Base-by-base conservation (phyloP, 331 rosid species). In the Saraca asoca region DNA sequence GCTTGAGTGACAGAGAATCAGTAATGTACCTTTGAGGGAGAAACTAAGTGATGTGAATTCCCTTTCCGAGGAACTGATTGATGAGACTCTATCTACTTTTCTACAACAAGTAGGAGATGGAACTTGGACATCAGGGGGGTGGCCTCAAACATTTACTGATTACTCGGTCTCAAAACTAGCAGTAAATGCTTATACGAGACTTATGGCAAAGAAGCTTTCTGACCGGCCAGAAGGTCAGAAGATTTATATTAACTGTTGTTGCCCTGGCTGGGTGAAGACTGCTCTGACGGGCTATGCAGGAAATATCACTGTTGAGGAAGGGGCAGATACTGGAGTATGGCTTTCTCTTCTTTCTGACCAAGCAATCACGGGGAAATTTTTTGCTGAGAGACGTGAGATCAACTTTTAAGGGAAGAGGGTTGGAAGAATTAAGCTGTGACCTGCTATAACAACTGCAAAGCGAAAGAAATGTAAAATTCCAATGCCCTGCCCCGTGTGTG, bases 291-390 rank as follows among this genome's bases (percentile, higher is more conserved):
- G 93, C 45, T 89, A 78, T 78, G 79, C 95, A 50, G 98, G 98
- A 69, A 87, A 77, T 75, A 74, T 89, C 49, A 68, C 95, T 9
- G 88, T 80, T 6, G 96, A 92, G 74, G 85, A 83, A 60, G 98
- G 96, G n/a, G 98, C 98, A 67, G 98, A 92, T 79, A 89, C 96
- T 71, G 98, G 77, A 2, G 96, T 89, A 1, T 89, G 98, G 98
- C 86, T 92, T 75, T 79, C 96, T 67, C 86, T 92, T 73, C 81
- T 87, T 71, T 93, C 93, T 16, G 98, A 89, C 33, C 95, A 80
- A 57, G 84, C 85, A 19, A 68, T 87, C 19, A 80, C 91, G 0
- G 98, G 98, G 14, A 89, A 89, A 43, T 82, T 89, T 52, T 89
- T 92, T 10, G 98, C 95, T 0, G 98, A 92, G 76, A 90, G 98